Evolutionary conservation across 768 basidiomycete species (phyloP), one percentile per base, ranked within the genome.

Genomic region (Leccinum imitatum): DNA sequence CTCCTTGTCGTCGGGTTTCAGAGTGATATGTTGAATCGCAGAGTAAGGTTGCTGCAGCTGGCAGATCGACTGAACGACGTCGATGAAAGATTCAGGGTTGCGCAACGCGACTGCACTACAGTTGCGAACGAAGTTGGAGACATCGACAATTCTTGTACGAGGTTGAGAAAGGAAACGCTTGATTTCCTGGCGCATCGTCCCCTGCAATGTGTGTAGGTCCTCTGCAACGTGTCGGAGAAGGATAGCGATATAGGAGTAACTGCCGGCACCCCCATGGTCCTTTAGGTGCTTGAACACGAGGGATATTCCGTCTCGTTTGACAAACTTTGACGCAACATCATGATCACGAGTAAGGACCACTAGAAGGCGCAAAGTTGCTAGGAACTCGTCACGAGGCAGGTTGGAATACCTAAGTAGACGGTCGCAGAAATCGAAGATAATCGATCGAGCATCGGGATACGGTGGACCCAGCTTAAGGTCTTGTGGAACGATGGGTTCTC

Each of bases 191-290:
- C 84, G 84, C 86, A 99, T 95, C 65, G 92, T 80, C 10, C 77
- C 78, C 58, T 84, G 82, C 47, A 98, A 71, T 8, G 81, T 82
- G 3, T 76, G 69, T 2, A 79, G 67, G 63, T 95, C 92, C 74
- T 99, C 97, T 53, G 95, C 84, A 55, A 93, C 76, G 69, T 99
- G 97, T 7, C 97, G 89, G n/a, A 98, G 78, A 61, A 98, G 90
- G 67, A 89, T 90, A 46, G 87, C 86, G 56, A 94, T 83, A 71
- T 94, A 93, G 0, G 90, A 86, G 50, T 93, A 92, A 63, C 87
- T 89, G 19, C 89, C 87, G 30, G 79, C 73, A 15, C 87, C 80
- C 0, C 85, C 77, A 5, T 80, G 76, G 17, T 78, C 75, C 63
- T 84, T 84, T 64, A 95, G 78, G 31, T 87, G 84, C 56, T 81